A percentile compares a stretch with the other conserved stretches of the same genome.
Conservation (phyloP, 305 asterid species). For the Fraxinus velutina region DNA sequence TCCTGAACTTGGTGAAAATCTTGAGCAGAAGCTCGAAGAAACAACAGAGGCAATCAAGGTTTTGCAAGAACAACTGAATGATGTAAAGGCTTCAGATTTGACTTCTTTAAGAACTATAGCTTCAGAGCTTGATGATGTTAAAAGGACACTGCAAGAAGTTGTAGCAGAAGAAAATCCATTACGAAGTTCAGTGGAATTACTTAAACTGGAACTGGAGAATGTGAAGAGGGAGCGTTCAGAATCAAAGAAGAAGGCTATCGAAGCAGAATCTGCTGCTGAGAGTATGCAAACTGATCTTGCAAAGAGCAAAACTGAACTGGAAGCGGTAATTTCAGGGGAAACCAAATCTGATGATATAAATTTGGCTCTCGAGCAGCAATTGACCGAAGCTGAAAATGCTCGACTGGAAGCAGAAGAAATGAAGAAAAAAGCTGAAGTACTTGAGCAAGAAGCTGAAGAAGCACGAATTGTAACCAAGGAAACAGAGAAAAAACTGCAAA, state of each 20-base stretch:
- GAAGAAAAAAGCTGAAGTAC: conserved; percentile 24
- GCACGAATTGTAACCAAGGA: conserved; percentile 36
- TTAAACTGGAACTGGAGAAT: conserved; percentile 42
- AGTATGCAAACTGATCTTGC: conserved; percentile 38
- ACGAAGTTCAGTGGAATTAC: conserved; percentile 34
- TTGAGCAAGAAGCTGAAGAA: conserved; percentile 44
- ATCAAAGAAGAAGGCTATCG: conserved; percentile 32
- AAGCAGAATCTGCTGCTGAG: conserved; percentile 42
- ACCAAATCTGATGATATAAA: conserved; percentile 31
- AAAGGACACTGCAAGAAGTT: conserved; percentile 36
- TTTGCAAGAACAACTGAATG: conserved; percentile 46
- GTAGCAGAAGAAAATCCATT: conserved; percentile 36
- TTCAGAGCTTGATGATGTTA: conserved; percentile 48
- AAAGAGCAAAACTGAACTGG: conserved; percentile 34
- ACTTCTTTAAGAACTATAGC: conserved; percentile 29
- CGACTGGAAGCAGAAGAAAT: conserved; percentile 41
- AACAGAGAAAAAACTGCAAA: conserved; percentile 51
- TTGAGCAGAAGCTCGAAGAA: conserved; percentile 55
- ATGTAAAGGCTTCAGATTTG: conserved; percentile 51
- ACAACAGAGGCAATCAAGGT: conserved; percentile 53
- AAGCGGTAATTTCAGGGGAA: conserved; percentile 16
- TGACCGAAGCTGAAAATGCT: conserved; percentile 38
- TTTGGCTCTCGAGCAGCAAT: conserved; percentile 30
- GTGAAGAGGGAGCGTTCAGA: conserved; percentile 36
- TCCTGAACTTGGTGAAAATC: conserved; percentile 29